phyloP scores from a whole-genome alignment of 2,329 filamentous ascomycete genomes.

The Beauveria sp. region DNA sequence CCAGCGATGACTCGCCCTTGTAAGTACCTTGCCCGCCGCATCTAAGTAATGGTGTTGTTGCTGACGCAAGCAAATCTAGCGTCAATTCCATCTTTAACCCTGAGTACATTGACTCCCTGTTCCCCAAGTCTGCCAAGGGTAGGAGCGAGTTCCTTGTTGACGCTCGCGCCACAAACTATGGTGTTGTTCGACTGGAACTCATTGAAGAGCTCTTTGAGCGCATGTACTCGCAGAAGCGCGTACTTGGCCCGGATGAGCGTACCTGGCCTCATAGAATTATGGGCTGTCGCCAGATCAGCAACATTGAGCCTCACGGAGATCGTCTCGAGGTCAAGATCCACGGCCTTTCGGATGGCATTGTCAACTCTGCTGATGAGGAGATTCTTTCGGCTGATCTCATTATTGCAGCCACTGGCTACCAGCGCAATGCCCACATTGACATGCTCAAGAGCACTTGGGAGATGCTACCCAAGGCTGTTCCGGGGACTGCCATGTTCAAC shows the following conservation, averaged over 20 bases:
- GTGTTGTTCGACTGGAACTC: conserved; percentile 83
- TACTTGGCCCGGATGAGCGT: conserved; percentile 57
- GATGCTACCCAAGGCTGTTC: conserved; percentile 52
- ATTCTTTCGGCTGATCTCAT: conserved; percentile 69
- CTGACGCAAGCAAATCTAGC: conserved; percentile 36
- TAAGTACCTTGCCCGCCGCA: conserved; percentile 37
- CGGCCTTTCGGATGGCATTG: conserved; percentile 31
- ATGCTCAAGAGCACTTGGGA: conserved; percentile 62
- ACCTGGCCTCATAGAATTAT: conserved; percentile 80
- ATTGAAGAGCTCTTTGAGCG: conserved; percentile 83
- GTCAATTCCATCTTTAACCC: conserved; percentile 98
- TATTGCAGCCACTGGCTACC: conserved; percentile 83
- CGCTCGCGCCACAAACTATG: conserved; percentile 86
- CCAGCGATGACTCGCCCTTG: conserved; percentile 95
- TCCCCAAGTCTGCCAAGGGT: conserved; percentile 53
- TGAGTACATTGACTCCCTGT: conserved; percentile 70
- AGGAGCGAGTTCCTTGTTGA: conserved; percentile 55
- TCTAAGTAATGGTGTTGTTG: background rate
- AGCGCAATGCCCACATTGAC: conserved; percentile 66
- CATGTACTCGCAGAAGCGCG: conserved; percentile 78
- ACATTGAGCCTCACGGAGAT: conserved; percentile 46
- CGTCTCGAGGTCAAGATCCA: conserved; percentile 52
- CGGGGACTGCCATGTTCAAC: conserved; percentile 21
- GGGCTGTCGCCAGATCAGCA: conserved; percentile 56
- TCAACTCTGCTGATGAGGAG: conserved; percentile 41